Conservation (phyloP, 495 filamentous ascomycete genomes). For the Talaromyces trachyspermus region DNA sequence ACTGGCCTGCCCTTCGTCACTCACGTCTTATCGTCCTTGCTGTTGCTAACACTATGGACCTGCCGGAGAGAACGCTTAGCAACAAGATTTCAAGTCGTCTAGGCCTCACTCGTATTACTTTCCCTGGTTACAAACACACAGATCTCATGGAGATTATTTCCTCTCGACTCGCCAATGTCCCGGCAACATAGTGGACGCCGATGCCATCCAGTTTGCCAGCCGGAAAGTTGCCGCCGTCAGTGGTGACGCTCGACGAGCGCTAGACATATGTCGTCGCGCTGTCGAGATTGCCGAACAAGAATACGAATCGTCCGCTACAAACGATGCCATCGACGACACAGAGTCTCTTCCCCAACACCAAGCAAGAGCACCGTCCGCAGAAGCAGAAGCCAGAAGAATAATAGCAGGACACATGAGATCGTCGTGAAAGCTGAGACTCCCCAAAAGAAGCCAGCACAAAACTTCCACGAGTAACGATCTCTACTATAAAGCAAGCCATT, state of each 20-base stretch:
- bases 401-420: not conserved
- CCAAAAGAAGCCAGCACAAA: slow-evolving; percentile 12
- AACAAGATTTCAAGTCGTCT: slow-evolving; percentile 96
- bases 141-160: slow-evolving; percentile 98
- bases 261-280: slow-evolving; percentile 93
- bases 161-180: slow-evolving; percentile 77
- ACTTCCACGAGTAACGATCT: slow-evolving; percentile 71
- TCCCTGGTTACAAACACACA: slow-evolving; percentile 93
- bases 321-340: slow-evolving; percentile 19
- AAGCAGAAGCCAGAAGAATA: slow-evolving; percentile 11
- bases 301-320: slow-evolving; percentile 26
- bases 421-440: slow-evolving; percentile 1
- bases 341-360: slow-evolving; percentile 38
- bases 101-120: slow-evolving; percentile 85
- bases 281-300: slow-evolving; percentile 91
- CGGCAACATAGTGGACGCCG: slow-evolving; percentile 80
- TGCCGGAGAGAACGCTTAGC: slow-evolving; percentile 90
- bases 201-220: slow-evolving; percentile 93
- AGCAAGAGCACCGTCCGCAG: slow-evolving; percentile 35
- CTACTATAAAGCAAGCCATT: slow-evolving; percentile 88
- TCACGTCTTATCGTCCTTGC: slow-evolving; percentile 91
- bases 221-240: slow-evolving; percentile 95
- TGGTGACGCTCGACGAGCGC: slow-evolving; percentile 83
- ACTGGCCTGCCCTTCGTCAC: slow-evolving; percentile 92
- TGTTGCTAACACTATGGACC: slow-evolving; percentile 98